Conservation (phyloP, 2,329 filamentous ascomycete species). For the Microdochium paspali region DNA sequence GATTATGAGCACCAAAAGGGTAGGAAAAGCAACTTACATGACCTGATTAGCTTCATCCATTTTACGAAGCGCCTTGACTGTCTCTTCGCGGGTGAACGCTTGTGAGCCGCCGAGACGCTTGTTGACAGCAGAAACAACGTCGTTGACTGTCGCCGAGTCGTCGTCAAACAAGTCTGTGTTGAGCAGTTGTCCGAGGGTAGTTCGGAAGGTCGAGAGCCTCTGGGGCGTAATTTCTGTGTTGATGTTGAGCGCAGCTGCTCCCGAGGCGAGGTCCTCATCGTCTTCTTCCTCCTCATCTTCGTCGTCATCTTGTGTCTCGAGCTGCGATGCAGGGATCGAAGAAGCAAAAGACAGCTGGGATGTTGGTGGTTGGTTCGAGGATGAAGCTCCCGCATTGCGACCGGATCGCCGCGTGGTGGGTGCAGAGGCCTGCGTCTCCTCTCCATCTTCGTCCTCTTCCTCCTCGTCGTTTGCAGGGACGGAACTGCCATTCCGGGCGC, state of each 20-base stretch:
- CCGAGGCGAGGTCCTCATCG: constrained; percentile 15
- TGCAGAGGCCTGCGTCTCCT: constrained; percentile 27
- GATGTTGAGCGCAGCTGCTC: constrained; percentile 26
- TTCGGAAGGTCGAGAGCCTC: constrained; percentile 67
- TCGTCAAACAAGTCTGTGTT: constrained; percentile 77
- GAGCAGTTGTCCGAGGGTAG: constrained; percentile 73
- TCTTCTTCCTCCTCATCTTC: constrained; percentile 30
- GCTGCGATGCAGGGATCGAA: constrained; percentile 68
- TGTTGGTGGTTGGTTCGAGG: constrained; percentile 21
- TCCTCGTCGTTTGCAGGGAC: constrained; percentile 14
- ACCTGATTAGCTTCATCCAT: constrained; percentile 82
- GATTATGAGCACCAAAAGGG: not conserved
- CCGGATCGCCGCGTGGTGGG: constrained; percentile 32
- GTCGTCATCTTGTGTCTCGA: constrained; percentile 34
- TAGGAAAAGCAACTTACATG: constrained; percentile 56
- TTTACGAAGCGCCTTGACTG: constrained; percentile 63
- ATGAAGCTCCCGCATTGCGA: constrained; percentile 21
- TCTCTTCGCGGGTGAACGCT: constrained; percentile 63
- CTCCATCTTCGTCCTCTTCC: constrained; percentile 33
- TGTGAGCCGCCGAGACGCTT: constrained; percentile 47
- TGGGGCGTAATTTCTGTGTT: constrained; percentile 43
- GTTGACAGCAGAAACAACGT: constrained; percentile 74
- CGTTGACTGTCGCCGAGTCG: constrained; percentile 68
- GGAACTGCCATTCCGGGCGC: constrained; percentile 12
- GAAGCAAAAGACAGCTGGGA: constrained; percentile 61